These are phyloP conservation scores for Vitis riparia DNA, from an alignment of 164 flowering plant genomes.

Conservation along the genomic window DNA sequence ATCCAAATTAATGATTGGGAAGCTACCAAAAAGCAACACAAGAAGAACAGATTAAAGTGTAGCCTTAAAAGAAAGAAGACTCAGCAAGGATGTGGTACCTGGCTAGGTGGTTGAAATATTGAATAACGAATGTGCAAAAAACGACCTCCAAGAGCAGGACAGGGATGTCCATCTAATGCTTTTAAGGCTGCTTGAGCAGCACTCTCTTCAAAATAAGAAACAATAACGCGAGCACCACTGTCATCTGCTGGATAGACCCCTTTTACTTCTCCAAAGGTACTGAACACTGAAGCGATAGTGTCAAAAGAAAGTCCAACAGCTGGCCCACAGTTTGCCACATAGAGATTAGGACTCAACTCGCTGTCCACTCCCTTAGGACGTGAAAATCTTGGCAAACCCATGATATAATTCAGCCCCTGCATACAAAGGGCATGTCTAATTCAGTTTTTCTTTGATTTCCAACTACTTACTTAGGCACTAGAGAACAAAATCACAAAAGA, in stretches of 20 bases:
- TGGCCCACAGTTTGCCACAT: conserved; percentile 94
- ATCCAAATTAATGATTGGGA: background rate
- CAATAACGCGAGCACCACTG: conserved; percentile 81
- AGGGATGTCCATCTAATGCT: conserved; percentile 56
- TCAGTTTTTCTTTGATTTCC: too few species aligned
- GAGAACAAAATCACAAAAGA: too few species aligned
- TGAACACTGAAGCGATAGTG: conserved; percentile 53
- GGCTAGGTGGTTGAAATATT: conserved; percentile 25
- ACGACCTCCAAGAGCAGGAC: conserved; percentile 64
- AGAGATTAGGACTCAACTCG: conserved; percentile 58
- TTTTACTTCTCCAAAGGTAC: conserved; percentile 56
- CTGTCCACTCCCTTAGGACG: conserved; percentile 37
- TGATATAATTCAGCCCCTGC: background rate
- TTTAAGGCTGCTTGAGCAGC: conserved; percentile 61
- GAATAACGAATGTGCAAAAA: conserved; percentile 77
- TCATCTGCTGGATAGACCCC: conserved; percentile 86
- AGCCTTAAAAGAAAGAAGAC: background rate
- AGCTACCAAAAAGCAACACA: background rate
- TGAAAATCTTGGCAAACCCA: conserved; percentile 46
- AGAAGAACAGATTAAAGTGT: background rate
- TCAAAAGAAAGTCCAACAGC: conserved; percentile 71
- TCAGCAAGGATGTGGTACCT: conserved; percentile 13
- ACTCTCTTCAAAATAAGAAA: conserved; percentile 42
- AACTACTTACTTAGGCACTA: too few species aligned
- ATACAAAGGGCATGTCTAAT: too few species aligned